These are phyloP conservation scores for Maudiozyma pseudohumilis DNA, from an alignment of 805 yeast genomes.

Conservation along the genomic window DNA sequence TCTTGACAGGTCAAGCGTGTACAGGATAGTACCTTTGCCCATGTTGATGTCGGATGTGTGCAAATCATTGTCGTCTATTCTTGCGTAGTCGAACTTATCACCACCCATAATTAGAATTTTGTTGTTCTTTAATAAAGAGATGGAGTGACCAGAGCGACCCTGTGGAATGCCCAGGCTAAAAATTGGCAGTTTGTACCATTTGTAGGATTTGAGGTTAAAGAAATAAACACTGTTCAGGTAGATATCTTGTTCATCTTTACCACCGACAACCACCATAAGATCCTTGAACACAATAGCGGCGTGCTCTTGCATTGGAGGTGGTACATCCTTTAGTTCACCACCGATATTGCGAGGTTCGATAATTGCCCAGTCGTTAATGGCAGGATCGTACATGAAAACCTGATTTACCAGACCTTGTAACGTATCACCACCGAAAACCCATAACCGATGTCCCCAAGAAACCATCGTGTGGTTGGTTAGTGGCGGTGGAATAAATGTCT, in stretches of 20 bases:
- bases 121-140: slow-evolving; percentile 58
- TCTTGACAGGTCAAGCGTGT: slow-evolving; percentile 46
- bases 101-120: slow-evolving; percentile 87
- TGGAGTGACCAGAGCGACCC: slow-evolving; percentile 84
- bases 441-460: slow-evolving; percentile 65
- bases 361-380: slow-evolving; percentile 56
- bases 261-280: slow-evolving; percentile 79
- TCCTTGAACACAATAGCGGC: slow-evolving; percentile 73
- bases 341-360: slow-evolving; percentile 42
- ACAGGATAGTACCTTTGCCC: slow-evolving; percentile 52
- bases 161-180: slow-evolving; percentile 47
- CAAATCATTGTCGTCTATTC: slow-evolving; percentile 37
- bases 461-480: slow-evolving; percentile 87
- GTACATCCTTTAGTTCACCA: slow-evolving; percentile 25
- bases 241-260: slow-evolving; percentile 65
- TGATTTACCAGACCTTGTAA: slow-evolving; percentile 61
- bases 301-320: slow-evolving; percentile 88
- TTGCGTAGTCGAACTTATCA: slow-evolving; percentile 62
- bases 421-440: slow-evolving; percentile 89
- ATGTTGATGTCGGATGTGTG: slow-evolving; percentile 44
- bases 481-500: slow-evolving; percentile 50
- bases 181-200: slow-evolving; percentile 58
- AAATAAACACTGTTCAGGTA: slow-evolving; percentile 59
- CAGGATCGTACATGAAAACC: slow-evolving; percentile 72
- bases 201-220: slow-evolving; percentile 60